Evolutionary conservation across 2,329 filamentous ascomycete genomes (phyloP), one percentile per base, ranked within the genome.

Genomic region (Alternaria triticimaculans): DNA sequence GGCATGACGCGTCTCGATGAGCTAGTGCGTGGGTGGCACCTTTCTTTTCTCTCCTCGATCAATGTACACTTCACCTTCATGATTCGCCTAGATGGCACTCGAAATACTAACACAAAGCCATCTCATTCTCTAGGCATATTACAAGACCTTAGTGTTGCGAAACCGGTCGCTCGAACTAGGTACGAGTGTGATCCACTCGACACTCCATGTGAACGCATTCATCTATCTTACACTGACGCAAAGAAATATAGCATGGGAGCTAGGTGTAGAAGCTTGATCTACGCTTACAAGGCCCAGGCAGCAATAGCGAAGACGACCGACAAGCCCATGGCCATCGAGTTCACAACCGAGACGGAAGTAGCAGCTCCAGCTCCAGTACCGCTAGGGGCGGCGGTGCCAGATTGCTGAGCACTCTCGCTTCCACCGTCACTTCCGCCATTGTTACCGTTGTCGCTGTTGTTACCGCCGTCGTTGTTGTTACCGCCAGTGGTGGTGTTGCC

Each of bases 281-380:
- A 20, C 10, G 25, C 41, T 58, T 73, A 76, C 68, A 74, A 63
- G 10, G 70, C 66, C 69, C 71, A 75, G 21, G 69, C 65, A 53
- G 70, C 72, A 8, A 67, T 55, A 14, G 72, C 72, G 25, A 75
- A 73, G 54, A 75, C 66, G n/a, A 72, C 68, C 4, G 73, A 75
- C 43, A 76, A 54, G 11, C 60, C 70, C 66, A 76, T 68, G 26
- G 71, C 67, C 66, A 72, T 71, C 26, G 68, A 67, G 65, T 73
- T 73, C 18, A 70, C 59, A 8, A 66, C 45, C 6, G 71, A 67
- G 2, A 72, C 66, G 3, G 71, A 69, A 18, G 56, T 67, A 33
- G 57, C 44, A 25, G 66, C 65, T 49, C 63, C 64, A 1, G 63
- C 69, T 41, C 64, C 63, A 20, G 60, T 63, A 43, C 57, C 51